These are phyloP conservation scores for Paulownia fortunei DNA, from an alignment of 257 asterid genomes.

Conservation along the genomic window DNA sequence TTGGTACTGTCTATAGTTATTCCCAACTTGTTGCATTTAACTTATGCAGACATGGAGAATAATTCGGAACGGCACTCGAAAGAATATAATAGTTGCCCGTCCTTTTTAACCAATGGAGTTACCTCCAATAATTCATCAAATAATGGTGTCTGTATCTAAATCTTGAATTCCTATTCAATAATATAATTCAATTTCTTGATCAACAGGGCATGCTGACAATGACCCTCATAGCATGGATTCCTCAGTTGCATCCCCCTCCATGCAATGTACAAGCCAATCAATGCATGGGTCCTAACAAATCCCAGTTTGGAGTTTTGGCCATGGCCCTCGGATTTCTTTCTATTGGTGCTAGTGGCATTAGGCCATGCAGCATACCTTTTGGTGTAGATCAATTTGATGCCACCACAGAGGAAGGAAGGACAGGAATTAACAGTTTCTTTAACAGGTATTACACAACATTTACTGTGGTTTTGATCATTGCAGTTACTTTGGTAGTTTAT, in stretches of 20 bases:
- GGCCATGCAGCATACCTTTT: conserved; percentile 95
- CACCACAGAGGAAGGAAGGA: conserved; percentile 64
- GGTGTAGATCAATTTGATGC: conserved; percentile 93
- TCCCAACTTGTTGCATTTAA: neutral
- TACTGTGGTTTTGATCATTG: conserved; percentile 63
- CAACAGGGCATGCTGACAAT: conserved; percentile 84
- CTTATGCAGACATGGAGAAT: neutral
- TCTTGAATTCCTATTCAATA: conserved; percentile 3
- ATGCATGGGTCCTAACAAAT: conserved; percentile 61
- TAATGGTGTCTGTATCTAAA: neutral
- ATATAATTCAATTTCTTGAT: conserved; percentile 1
- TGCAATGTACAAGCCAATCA: conserved; percentile 49
- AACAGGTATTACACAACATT: conserved; percentile 91
- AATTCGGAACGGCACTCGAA: neutral
- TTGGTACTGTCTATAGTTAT: too few relatives aligned
- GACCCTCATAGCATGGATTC: conserved; percentile 71
- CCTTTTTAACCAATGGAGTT: conserved; percentile 13
- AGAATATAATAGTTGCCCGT: neutral
- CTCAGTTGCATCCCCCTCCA: conserved; percentile 68
- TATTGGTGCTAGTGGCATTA: conserved; percentile 77
- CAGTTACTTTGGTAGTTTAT: conserved; percentile 70
- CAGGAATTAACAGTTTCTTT: conserved; percentile 78
- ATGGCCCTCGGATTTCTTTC: conserved; percentile 54
- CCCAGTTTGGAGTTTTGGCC: conserved; percentile 59
- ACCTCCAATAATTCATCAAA: conserved; percentile 6